phyloP scores from a whole-genome alignment of 352 stramenopile genomes.

The Globisporangium parvum region DNA sequence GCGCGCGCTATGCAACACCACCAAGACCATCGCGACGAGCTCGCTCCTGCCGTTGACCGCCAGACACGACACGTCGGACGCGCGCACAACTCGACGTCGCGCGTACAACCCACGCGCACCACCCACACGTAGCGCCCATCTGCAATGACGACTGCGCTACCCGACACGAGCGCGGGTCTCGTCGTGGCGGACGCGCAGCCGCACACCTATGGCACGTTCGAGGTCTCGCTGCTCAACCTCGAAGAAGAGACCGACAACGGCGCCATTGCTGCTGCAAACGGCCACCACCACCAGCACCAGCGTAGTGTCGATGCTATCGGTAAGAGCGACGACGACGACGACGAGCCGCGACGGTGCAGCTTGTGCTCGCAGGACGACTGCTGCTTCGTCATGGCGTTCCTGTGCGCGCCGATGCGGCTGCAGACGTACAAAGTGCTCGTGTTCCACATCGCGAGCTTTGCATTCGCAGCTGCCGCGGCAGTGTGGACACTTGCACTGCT shows the following conservation, averaged over 20 bases:
- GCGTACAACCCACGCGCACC: too few relatives aligned
- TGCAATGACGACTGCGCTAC: neutral
- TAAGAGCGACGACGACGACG: constrained; percentile 12
- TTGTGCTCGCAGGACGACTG: constrained; percentile 39
- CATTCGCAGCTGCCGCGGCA: constrained; percentile 30
- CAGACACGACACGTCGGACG: too few relatives aligned
- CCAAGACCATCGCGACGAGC: too few relatives aligned
- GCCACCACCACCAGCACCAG: neutral
- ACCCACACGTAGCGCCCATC: too few relatives aligned
- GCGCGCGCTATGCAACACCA: too few relatives aligned
- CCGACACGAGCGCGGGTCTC: neutral
- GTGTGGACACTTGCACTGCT: constrained; percentile 26
- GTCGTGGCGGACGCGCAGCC: neutral
- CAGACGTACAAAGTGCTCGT: constrained; percentile 51
- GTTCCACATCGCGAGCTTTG: constrained; percentile 47
- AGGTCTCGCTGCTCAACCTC: constrained; percentile 6
- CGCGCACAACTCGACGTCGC: too few relatives aligned
- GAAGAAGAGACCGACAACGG: neutral
- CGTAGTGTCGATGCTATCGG: neutral
- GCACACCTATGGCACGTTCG: neutral
- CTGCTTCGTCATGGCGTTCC: constrained; percentile 38
- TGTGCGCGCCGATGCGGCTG: constrained; percentile 45
- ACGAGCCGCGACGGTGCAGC: constrained; percentile 9
- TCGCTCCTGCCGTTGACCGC: too few relatives aligned
- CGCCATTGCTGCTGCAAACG: neutral